phyloP scores from a whole-genome alignment of 257 asterid genomes.

The Phtheirospermum japonicum region DNA sequence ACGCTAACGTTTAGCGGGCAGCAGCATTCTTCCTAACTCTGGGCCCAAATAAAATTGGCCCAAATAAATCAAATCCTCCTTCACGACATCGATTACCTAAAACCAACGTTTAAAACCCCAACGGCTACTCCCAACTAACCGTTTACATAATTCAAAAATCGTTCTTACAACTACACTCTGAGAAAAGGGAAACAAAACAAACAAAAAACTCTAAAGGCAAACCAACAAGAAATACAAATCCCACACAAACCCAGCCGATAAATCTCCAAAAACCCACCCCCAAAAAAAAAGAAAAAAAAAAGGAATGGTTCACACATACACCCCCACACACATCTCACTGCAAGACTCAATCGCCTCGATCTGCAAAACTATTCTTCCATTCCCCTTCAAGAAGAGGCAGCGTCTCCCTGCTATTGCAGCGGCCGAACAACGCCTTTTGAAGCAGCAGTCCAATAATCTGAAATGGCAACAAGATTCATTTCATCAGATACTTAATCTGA shows the following conservation, averaged over 20 bases:
- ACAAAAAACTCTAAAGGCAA: too few relatives aligned
- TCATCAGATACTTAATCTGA: constrained; percentile 78
- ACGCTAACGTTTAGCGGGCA: too few relatives aligned
- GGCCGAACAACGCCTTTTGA: constrained; percentile 76
- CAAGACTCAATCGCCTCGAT: constrained; percentile 84
- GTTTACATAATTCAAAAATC: not conserved
- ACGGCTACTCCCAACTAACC: not conserved
- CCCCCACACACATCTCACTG: constrained; percentile 53
- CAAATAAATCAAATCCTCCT: not conserved
- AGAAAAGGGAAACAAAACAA: too few relatives aligned
- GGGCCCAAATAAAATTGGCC: too few relatives aligned
- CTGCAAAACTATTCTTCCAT: constrained; percentile 81
- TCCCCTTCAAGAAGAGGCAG: constrained; percentile 72
- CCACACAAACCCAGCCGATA: too few relatives aligned
- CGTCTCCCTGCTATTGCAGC: constrained; percentile 81
- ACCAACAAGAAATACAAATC: too few relatives aligned
- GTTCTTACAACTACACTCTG: not conserved
- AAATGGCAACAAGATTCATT: constrained; percentile 98
- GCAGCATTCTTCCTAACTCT: too few relatives aligned
- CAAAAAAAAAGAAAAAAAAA: too few relatives aligned
- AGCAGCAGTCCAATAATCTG: constrained; percentile 83
- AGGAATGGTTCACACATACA: constrained; percentile 31
- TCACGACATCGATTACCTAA: not conserved
- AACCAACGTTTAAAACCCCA: not conserved
- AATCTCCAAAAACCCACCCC: too few relatives aligned